These are phyloP conservation scores for Lasiodiplodia gonubiensis DNA, from an alignment of 2,329 filamentous ascomycete species.

Conservation along the genomic window DNA sequence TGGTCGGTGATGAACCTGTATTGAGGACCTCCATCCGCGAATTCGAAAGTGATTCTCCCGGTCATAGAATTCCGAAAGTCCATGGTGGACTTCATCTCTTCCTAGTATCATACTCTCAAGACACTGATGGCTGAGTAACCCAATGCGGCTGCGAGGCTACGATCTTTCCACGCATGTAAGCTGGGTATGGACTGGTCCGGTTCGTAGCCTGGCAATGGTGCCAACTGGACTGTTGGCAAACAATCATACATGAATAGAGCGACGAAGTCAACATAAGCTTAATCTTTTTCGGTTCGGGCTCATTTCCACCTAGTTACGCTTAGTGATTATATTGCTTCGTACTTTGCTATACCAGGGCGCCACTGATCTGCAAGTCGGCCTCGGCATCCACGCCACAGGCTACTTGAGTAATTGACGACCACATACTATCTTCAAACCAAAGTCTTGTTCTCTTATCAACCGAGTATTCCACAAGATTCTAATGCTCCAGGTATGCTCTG, in stretches of 20 bases:
- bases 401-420: not conserved
- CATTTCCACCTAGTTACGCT: not conserved
- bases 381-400: not conserved
- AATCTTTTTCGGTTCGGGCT: not conserved
- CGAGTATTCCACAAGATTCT: not conserved
- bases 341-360: not conserved
- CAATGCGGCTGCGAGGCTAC: too few species aligned
- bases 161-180: too few species aligned
- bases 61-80: not conserved
- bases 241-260: not conserved
- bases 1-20: not conserved
- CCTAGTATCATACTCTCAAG: too few species aligned
- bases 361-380: slow-evolving; percentile 5
- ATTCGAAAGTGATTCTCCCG: not conserved
- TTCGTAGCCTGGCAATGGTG: not conserved
- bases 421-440: not conserved
- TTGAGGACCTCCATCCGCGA: not conserved
- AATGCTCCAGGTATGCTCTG: not conserved
- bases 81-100: too few species aligned
- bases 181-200: too few species aligned
- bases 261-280: slow-evolving; percentile 9
- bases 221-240: not conserved
- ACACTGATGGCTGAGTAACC: too few species aligned
- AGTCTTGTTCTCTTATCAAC: not conserved
- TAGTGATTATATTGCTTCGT: not conserved